Evolutionary conservation across 768 basidiomycete species (phyloP).

Genomic region (Lentinus brumalis): DNA sequence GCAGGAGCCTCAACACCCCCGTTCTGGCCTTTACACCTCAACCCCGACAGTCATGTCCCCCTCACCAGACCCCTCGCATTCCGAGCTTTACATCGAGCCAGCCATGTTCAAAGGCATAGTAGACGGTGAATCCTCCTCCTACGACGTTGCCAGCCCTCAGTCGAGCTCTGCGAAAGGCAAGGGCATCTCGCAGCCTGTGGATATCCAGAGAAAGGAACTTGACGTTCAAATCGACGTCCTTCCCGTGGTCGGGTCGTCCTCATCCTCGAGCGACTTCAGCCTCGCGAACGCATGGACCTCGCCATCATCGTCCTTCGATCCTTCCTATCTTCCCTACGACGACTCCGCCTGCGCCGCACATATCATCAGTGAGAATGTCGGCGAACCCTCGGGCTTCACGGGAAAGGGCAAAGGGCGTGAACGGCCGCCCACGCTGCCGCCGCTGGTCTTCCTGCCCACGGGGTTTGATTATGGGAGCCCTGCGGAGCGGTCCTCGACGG

Average conservation of each 20-base stretch:
- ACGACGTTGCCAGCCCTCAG: conserved; percentile 12
- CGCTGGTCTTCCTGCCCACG: conserved; percentile 60
- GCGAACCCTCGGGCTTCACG: conserved; percentile 12
- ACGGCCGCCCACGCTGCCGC: conserved; percentile 62
- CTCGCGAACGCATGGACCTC: not conserved
- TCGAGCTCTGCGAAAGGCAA: conserved; percentile 52
- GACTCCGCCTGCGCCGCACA: not conserved
- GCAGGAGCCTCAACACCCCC: conserved; percentile 16
- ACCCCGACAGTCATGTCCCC: conserved; percentile 12
- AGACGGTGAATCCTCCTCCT: not conserved
- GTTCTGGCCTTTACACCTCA: conserved; percentile 7
- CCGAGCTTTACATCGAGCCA: conserved; percentile 4
- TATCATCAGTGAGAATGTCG: conserved; percentile 7
- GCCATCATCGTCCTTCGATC: not conserved
- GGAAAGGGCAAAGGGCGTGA: conserved; percentile 59
- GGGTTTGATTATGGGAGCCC: conserved; percentile 43
- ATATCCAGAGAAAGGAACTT: conserved; percentile 38
- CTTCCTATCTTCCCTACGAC: not conserved
- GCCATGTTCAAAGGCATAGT: not conserved
- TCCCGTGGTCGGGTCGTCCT: conserved; percentile 10
- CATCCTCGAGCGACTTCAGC: not conserved
- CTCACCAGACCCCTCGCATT: conserved; percentile 4
- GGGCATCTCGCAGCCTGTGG: conserved; percentile 52
- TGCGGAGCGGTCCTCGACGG: conserved; percentile 27
- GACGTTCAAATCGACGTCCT: conserved; percentile 4